A percentile compares a stretch with the other conserved stretches of the same genome.
phyloP scores from a whole-genome alignment of 352 stramenopile species.

The Peronospora tabacina region DNA sequence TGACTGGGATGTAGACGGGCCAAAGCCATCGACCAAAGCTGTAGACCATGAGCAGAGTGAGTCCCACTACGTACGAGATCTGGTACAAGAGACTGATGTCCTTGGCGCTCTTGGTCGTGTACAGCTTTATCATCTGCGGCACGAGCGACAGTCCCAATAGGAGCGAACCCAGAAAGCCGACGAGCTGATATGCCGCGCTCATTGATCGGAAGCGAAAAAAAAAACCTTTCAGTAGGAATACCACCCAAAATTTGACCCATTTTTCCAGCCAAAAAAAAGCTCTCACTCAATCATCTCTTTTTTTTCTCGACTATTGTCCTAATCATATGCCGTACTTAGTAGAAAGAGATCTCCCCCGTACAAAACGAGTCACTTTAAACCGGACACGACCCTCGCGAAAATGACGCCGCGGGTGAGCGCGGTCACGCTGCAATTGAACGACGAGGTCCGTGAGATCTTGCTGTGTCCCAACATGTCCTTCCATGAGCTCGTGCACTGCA shows the following conservation, averaged over 20 bases:
- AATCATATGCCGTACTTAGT: too few relatives aligned
- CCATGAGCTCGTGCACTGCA: slow-evolving; percentile 44
- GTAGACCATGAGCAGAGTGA: slow-evolving; percentile 37
- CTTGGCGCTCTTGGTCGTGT: slow-evolving; percentile 49
- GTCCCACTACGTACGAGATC: slow-evolving; percentile 30
- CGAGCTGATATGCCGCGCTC: too few relatives aligned
- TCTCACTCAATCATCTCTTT: too few relatives aligned
- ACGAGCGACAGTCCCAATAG: slow-evolving; percentile 40
- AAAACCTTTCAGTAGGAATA: too few relatives aligned
- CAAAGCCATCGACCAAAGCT: slow-evolving; percentile 40
- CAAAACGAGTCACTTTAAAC: background rate
- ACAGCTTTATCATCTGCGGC: slow-evolving; percentile 53
- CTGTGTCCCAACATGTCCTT: slow-evolving; percentile 32
- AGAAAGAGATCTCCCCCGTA: background rate
- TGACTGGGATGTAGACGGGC: slow-evolving; percentile 48
- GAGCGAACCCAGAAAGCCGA: too few relatives aligned
- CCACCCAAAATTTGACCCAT: too few relatives aligned
- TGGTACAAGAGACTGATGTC: slow-evolving; percentile 50
- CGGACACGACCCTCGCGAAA: background rate
- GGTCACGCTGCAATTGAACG: slow-evolving; percentile 33
- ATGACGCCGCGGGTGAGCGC: slow-evolving; percentile 33
- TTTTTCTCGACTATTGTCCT: too few relatives aligned
- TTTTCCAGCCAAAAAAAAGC: too few relatives aligned
- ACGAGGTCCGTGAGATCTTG: slow-evolving; percentile 31
- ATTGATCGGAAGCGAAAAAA: too few relatives aligned